phyloP scores from a whole-genome alignment of 2,329 filamentous ascomycete species.

The Colletotrichum karsti region DNA sequence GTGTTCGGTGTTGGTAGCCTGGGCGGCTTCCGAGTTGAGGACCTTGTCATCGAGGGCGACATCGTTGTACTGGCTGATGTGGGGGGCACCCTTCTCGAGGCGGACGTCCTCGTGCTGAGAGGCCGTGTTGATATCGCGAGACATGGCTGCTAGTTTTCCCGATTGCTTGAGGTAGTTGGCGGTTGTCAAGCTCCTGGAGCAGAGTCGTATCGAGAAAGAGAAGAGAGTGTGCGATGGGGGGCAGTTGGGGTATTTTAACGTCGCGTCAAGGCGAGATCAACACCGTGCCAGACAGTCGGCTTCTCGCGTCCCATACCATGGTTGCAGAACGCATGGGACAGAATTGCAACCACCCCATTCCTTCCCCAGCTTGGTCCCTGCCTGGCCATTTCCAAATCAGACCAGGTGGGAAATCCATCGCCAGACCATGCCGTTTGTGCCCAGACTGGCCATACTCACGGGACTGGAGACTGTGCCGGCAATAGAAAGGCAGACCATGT shows the following conservation, averaged over 20 bases:
- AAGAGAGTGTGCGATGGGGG: background rate
- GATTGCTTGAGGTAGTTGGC: conserved; percentile 3
- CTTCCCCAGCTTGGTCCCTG: conserved; percentile 13
- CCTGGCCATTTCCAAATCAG: conserved; percentile 16
- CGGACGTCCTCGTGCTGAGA: conserved; percentile 32
- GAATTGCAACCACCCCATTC: background rate
- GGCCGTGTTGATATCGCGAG: conserved; percentile 19
- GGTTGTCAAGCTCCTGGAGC: conserved; percentile 15
- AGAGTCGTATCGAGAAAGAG: conserved; percentile 11
- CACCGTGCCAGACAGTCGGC: conserved; percentile 12
- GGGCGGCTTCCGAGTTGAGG: conserved; percentile 45
- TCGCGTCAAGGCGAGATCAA: conserved; percentile 8
- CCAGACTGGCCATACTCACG: conserved; percentile 11
- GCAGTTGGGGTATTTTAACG: conserved; percentile 15
- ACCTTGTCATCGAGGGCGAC: conserved; percentile 45
- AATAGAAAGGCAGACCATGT: background rate
- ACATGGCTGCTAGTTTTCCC: conserved; percentile 9
- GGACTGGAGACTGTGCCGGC: background rate
- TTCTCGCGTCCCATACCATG: conserved; percentile 2
- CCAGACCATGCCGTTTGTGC: background rate
- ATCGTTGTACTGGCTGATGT: conserved; percentile 41
- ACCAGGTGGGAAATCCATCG: background rate
- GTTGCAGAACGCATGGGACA: conserved; percentile 16
- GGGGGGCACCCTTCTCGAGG: conserved; percentile 39
- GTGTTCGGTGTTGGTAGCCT: conserved; percentile 46